Conservation (phyloP, 805 yeast genomes). For the Geotrichum ghanense region DNA sequence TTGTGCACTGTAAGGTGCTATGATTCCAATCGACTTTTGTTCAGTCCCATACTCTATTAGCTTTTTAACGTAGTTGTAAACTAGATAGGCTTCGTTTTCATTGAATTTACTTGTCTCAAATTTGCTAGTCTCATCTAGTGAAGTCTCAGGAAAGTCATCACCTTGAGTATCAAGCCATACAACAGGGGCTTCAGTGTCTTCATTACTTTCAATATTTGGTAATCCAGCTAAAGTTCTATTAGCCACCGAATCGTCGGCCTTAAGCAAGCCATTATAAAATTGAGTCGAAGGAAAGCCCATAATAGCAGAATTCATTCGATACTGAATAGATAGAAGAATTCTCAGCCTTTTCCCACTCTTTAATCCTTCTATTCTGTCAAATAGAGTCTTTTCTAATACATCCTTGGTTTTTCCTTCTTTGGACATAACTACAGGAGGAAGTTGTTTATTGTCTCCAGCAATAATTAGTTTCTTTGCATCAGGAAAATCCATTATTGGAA, state of each 20-base stretch:
- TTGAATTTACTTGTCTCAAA: constrained; percentile 47
- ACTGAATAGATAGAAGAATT: constrained; percentile 62
- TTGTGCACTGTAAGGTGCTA: constrained; percentile 87
- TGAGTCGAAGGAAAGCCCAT: constrained; percentile 66
- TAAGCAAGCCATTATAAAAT: constrained; percentile 51
- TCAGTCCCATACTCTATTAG: constrained; percentile 43
- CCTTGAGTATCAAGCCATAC: constrained; percentile 94
- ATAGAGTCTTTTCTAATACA: constrained; percentile 53
- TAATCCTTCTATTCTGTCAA: constrained; percentile 58
- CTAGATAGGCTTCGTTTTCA: constrained; percentile 63
- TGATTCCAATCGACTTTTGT: constrained; percentile 60
- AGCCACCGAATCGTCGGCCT: constrained; percentile 51
- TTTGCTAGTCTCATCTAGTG: constrained; percentile 19
- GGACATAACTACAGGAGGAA: constrained; percentile 77
- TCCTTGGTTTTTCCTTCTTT: constrained; percentile 32
- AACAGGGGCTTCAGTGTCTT: constrained; percentile 43
- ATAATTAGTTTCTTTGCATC: constrained; percentile 50
- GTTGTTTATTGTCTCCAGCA: constrained; percentile 89
- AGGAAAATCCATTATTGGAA: constrained; percentile 63
- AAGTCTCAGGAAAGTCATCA: constrained; percentile 59
- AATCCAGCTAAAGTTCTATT: constrained; percentile 44
- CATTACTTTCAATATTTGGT: constrained; percentile 36
- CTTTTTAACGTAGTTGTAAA: constrained; percentile 40
- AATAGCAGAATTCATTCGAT: constrained; percentile 72
- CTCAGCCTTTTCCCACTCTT: constrained; percentile 38